phyloP scores from a whole-genome alignment of 2,329 filamentous ascomycete species.

The Sporothrix curviconia region DNA sequence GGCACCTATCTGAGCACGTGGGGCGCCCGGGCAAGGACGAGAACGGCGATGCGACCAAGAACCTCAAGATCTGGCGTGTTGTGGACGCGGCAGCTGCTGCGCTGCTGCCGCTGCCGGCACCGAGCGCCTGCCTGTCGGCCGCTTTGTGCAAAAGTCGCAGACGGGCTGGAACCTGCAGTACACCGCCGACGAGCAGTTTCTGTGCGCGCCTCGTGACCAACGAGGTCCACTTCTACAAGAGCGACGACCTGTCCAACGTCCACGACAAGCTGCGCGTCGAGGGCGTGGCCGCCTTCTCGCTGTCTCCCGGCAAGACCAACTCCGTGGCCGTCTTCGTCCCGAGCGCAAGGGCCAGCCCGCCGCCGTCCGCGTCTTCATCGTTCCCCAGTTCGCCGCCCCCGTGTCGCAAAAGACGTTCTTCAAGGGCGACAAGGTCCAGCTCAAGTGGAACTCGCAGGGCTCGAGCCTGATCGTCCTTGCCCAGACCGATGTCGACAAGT shows the following conservation, averaged over 20 bases:
- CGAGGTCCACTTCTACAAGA: slow-evolving; percentile 95
- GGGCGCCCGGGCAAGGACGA: slow-evolving; percentile 89
- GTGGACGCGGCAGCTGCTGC: slow-evolving; percentile 60
- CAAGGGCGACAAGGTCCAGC: slow-evolving; percentile 97
- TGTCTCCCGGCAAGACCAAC: slow-evolving; percentile 84
- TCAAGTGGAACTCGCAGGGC: slow-evolving; percentile 94
- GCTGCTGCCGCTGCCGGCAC: slow-evolving; percentile 49
- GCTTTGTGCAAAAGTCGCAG: slow-evolving; percentile 93
- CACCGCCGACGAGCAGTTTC: slow-evolving; percentile 83
- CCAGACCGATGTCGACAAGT: slow-evolving; percentile 96
- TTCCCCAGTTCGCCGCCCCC: slow-evolving; percentile 74
- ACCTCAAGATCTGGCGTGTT: slow-evolving; percentile 92
- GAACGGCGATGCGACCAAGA: slow-evolving; percentile 87
- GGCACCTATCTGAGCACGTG: slow-evolving; percentile 94
- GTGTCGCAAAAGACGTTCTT: slow-evolving; percentile 98
- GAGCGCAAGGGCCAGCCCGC: slow-evolving; percentile 96
- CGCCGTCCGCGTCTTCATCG: slow-evolving; percentile 87
- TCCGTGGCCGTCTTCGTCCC: slow-evolving; percentile 88
- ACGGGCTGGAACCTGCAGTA: slow-evolving; percentile 97
- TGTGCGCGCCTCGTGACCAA: slow-evolving; percentile 93
- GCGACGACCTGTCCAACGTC: slow-evolving; percentile 72
- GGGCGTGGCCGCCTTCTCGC: slow-evolving; percentile 80
- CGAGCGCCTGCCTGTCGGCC: slow-evolving; percentile 70
- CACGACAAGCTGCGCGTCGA: slow-evolving; percentile 96
- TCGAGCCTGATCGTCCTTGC: slow-evolving; percentile 90